Evolutionary conservation across 495 filamentous ascomycete genomes (phyloP).

Genomic region (Emericellopsis terricola): DNA sequence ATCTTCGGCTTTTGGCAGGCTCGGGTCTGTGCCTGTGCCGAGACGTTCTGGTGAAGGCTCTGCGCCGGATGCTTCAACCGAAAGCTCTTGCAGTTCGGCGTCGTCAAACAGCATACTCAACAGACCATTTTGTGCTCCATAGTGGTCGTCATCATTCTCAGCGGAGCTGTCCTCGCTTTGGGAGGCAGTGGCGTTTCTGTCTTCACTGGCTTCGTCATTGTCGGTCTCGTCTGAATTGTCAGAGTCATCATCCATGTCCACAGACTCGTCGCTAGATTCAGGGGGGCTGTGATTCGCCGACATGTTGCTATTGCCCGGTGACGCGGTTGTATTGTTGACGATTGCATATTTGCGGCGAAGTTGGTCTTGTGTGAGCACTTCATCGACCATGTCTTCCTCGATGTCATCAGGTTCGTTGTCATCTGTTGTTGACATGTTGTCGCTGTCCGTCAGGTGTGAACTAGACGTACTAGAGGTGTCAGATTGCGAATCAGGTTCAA

Average conservation of each 20-base stretch:
- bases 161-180: neutral
- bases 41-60: too few relatives aligned
- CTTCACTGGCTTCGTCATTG: conserved; percentile 23
- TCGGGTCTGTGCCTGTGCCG: too few relatives aligned
- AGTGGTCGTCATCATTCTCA: conserved; percentile 24
- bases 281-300: conserved; percentile 39
- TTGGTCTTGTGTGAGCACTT: conserved; percentile 60
- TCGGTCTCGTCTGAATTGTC: conserved; percentile 28
- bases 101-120: conserved; percentile 43
- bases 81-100: neutral
- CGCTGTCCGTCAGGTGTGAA: conserved; percentile 36
- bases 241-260: conserved; percentile 79
- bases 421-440: conserved; percentile 39
- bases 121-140: conserved; percentile 10
- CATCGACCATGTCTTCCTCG: conserved; percentile 44
- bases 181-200: neutral
- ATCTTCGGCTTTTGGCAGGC: too few relatives aligned
- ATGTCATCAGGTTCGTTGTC: conserved; percentile 33
- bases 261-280: conserved; percentile 59
- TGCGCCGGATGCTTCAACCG: too few relatives aligned
- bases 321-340: conserved; percentile 5
- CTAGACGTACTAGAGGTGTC: too few relatives aligned
- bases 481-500: too few relatives aligned
- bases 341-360: conserved; percentile 62
- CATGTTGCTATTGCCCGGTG: conserved; percentile 12